A percentile compares a stretch with the other conserved stretches of the same genome.
These are phyloP conservation scores for Canna indica DNA, from an alignment of 176 grass and related monocot species.

Conservation along the genomic window DNA sequence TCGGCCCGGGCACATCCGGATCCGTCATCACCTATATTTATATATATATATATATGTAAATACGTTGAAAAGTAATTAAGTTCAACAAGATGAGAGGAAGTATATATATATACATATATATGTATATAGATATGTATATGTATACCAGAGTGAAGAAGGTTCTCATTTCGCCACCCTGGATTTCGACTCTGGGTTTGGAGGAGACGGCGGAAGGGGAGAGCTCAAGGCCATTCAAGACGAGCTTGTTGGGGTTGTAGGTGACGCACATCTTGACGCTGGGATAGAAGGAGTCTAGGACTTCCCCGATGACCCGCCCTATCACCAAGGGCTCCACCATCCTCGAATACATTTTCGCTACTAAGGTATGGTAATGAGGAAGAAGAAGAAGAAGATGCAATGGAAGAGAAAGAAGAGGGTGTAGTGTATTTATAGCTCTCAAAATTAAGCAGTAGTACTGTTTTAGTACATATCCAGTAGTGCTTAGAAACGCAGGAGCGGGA, in stretches of 20 bases:
- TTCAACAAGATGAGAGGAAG: neutral
- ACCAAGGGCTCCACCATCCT: conserved; percentile 61
- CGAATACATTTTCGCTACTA: no score
- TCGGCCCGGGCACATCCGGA: neutral
- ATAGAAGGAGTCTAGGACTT: conserved; percentile 79
- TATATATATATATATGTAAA: neutral
- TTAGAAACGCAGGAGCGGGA: no score
- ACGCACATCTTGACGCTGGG: conserved; percentile 71
- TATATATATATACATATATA: no score
- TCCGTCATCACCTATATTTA: neutral
- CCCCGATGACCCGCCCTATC: conserved; percentile 80
- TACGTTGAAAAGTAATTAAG: no score
- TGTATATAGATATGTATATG: no score
- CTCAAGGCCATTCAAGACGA: conserved; percentile 84
- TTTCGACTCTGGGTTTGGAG: conserved; percentile 61
- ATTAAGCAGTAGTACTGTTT: no score
- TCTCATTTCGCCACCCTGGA: conserved; percentile 75
- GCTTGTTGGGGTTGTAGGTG: conserved; percentile 68
- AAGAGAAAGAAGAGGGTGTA: no score
- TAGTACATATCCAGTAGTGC: no score
- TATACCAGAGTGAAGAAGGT: conserved; percentile 81
- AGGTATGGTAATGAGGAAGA: no score
- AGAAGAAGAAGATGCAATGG: no score
- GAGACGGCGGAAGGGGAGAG: conserved; percentile 64
- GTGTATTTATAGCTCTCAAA: no score